phyloP scores from a whole-genome alignment of 2,329 filamentous ascomycete species.

The Cercospora sesami region DNA sequence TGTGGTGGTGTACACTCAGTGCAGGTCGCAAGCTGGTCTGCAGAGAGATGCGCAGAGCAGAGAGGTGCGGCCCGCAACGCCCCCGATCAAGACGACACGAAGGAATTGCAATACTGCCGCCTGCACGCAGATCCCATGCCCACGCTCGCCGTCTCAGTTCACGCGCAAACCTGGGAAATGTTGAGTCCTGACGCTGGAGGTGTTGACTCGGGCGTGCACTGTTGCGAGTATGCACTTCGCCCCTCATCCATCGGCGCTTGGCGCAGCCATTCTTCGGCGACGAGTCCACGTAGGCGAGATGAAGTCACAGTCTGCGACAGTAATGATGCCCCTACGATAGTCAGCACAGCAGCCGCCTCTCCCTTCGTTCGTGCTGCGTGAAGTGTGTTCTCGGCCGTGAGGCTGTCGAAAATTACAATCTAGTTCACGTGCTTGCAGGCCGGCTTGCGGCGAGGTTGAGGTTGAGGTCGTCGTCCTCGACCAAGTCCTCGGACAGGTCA shows the following conservation, averaged over 20 bases:
- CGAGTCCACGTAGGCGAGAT: neutral
- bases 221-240: neutral
- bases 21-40: no score
- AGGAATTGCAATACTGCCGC: neutral
- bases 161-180: neutral
- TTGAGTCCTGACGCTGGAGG: neutral
- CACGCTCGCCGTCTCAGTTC: neutral
- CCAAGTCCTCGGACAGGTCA: slow-evolving; percentile 1
- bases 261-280: neutral
- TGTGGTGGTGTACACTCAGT: no score
- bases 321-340: neutral
- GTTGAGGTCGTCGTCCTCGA: neutral
- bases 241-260: neutral
- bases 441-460: neutral
- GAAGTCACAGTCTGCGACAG: neutral
- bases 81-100: slow-evolving; percentile 6
- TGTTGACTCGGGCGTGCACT: neutral
- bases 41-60: no score
- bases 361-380: neutral
- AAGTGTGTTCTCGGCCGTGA: neutral
- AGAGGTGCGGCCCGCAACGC: slow-evolving; percentile 7
- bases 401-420: neutral
- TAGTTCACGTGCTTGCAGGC: neutral
- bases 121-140: neutral
- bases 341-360: neutral